A percentile compares a stretch with the other conserved stretches of the same genome.
Conservation (phyloP, 257 asterid species). For the Gentiana dahurica region DNA sequence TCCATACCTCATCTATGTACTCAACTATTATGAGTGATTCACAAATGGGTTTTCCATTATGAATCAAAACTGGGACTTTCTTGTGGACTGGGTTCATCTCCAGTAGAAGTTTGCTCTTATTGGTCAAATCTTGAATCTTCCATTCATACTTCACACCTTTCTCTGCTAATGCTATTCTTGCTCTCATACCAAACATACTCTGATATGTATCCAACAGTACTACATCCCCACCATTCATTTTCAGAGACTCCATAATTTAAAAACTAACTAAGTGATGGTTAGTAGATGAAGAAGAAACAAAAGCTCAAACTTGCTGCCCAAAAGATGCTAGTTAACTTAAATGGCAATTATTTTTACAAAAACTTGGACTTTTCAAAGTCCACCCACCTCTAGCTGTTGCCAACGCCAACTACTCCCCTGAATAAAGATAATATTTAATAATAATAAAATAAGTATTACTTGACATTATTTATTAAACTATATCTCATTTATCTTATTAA, state of each 20-base stretch:
- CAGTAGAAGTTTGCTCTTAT: conserved; percentile 14
- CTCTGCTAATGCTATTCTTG: conserved; percentile 13
- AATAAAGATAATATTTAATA: no score
- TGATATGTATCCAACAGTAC: conserved; percentile 11
- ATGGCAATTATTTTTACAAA: neutral
- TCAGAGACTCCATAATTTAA: neutral
- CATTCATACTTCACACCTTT: conserved; percentile 14
- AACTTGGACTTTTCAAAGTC: neutral
- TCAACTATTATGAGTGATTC: conserved; percentile 15
- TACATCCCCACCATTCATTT: conserved; percentile 6
- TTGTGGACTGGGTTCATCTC: conserved; percentile 16
- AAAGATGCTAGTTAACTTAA: neutral
- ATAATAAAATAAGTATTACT: no score
- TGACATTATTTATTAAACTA: no score
- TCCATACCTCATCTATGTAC: conserved; percentile 22
- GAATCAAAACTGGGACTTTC: conserved; percentile 18
- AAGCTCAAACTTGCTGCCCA: neutral
- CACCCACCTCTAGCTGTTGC: neutral
- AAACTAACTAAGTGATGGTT: no score
- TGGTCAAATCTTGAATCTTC: conserved; percentile 13
- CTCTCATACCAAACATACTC: conserved; percentile 17
- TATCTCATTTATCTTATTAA: no score
- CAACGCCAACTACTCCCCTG: no score
- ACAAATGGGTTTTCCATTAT: conserved; percentile 18
- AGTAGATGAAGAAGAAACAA: neutral